A percentile compares a stretch with the other conserved stretches of the same genome.
These are phyloP conservation scores for Hygrocybe punicea DNA, from an alignment of 768 basidiomycete species.

Conservation along the genomic window DNA sequence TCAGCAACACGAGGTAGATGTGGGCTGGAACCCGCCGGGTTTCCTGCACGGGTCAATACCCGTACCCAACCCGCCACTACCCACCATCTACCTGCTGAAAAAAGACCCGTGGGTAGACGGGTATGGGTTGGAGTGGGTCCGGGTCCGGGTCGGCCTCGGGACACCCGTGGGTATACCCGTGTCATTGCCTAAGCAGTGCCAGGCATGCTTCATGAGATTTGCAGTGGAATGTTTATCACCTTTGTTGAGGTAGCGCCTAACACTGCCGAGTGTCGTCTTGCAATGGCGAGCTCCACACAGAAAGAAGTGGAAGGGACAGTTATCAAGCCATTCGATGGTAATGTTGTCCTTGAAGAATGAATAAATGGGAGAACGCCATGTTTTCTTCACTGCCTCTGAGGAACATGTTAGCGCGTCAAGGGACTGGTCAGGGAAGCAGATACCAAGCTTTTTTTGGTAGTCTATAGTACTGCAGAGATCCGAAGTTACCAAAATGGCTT, in stretches of 20 bases:
- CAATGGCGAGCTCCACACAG: constrained; percentile 20
- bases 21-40: too few relatives aligned
- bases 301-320: constrained; percentile 21
- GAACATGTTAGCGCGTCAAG: neutral
- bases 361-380: constrained; percentile 26
- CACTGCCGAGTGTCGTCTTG: neutral
- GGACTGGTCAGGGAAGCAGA: neutral
- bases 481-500: neutral
- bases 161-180: neutral
- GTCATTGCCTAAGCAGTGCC: neutral
- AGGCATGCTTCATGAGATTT: constrained; percentile 28
- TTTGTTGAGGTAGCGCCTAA: constrained; percentile 20
- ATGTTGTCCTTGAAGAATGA: constrained; percentile 22
- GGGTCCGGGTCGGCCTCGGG: too few relatives aligned
- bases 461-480: neutral
- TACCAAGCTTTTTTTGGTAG: neutral
- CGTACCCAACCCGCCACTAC: too few relatives aligned
- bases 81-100: too few relatives aligned
- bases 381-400: constrained; percentile 20
- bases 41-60: too few relatives aligned
- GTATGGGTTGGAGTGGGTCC: too few relatives aligned
- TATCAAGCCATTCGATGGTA: constrained; percentile 16
- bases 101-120: too few relatives aligned
- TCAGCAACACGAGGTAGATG: too few relatives aligned
- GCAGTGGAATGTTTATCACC: constrained; percentile 24